Percentiles rank a stretch among this genome's conserved stretches.
phyloP scores from a whole-genome alignment of 371 early-diverging fungal species.

The Chytridium lagenaria region DNA sequence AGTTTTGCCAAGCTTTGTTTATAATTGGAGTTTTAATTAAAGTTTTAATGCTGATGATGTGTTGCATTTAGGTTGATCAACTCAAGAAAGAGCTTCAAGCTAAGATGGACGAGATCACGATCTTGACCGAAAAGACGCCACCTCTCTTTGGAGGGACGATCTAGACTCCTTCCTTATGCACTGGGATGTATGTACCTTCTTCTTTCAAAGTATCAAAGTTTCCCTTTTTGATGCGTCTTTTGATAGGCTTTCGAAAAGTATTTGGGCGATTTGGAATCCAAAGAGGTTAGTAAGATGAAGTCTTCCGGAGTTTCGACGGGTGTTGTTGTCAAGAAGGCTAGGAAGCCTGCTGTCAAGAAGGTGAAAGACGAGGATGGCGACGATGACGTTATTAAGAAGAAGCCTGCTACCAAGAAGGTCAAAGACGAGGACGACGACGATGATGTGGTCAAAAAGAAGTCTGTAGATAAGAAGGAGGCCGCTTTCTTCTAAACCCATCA shows the following conservation, averaged over 20 bases:
- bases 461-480: not conserved
- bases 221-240: no score
- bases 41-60: no score
- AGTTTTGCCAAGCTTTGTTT: no score
- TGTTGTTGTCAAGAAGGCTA: constrained; percentile 24
- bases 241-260: constrained; percentile 36
- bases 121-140: constrained; percentile 68
- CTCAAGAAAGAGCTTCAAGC: constrained; percentile 73
- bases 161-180: constrained; percentile 75
- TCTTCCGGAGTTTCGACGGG: not conserved
- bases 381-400: no score
- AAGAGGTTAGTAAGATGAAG: not conserved
- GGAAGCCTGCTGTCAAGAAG: no score
- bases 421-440: constrained; percentile 6
- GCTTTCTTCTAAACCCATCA: not conserved
- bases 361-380: no score
- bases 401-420: constrained; percentile 15
- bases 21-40: no score
- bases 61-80: constrained; percentile 72
- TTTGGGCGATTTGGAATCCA: constrained; percentile 27
- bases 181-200: constrained; percentile 80
- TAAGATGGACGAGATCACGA: constrained; percentile 76
- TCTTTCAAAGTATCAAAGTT: not conserved
- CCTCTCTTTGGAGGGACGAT: constrained; percentile 94
- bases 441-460: not conserved